Conservation (phyloP, 345 rosid genomes). For the Acer negundo region DNA sequence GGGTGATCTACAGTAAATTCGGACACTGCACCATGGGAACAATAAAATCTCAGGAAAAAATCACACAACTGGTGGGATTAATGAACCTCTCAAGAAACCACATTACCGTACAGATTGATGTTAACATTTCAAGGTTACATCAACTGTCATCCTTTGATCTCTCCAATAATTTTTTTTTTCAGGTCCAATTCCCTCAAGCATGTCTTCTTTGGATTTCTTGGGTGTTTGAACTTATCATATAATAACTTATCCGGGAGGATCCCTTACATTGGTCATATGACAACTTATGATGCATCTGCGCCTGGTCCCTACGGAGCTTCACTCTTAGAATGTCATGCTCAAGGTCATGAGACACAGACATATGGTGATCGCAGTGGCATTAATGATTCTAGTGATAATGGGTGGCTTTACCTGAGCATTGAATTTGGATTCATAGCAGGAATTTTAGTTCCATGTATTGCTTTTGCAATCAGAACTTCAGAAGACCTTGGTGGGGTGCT, state of each 20-base stretch:
- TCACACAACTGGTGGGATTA: constrained; percentile 38
- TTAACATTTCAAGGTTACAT: constrained; percentile 35
- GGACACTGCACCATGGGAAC: constrained; percentile 27
- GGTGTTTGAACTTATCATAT: constrained; percentile 17
- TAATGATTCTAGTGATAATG: no score
- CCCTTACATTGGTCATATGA: constrained; percentile 36
- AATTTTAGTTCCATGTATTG: no score
- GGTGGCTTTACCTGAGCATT: no score
- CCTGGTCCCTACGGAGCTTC: constrained; percentile 44
- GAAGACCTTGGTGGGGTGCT: no score
- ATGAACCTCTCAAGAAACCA: constrained; percentile 44
- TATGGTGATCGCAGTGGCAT: no score
- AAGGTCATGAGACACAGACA: no score
- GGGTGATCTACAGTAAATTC: constrained; percentile 30
- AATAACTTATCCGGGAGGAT: constrained; percentile 40
- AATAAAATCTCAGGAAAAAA: constrained; percentile 34
- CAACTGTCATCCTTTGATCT: constrained; percentile 51
- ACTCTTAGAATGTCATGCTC: constrained; percentile 9
- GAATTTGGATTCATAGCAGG: no score
- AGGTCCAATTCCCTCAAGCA: constrained; percentile 42
- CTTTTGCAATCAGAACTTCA: no score
- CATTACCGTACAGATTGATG: constrained; percentile 31
- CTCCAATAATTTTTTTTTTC: constrained; percentile 37
- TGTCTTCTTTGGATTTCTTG: constrained; percentile 34
- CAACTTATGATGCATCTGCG: constrained; percentile 34